Evolutionary conservation across 306 rosid genomes (phyloP).

Genomic region (Phaseolus lunatus): DNA sequence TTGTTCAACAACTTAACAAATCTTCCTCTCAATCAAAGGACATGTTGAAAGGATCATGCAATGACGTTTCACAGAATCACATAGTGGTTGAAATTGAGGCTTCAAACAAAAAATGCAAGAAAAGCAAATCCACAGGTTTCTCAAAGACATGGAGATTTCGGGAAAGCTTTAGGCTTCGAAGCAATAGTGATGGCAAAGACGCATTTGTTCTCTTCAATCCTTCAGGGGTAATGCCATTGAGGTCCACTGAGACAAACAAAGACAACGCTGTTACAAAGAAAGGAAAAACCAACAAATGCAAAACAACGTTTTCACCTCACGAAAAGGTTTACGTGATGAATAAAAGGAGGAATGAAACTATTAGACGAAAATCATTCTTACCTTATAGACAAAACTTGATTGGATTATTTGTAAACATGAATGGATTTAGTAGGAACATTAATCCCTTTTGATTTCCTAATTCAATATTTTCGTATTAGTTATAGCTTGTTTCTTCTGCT

Average conservation of each 20-base stretch:
- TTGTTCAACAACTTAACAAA: conserved; percentile 32
- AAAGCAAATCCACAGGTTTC: conserved; percentile 26
- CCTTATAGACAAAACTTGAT: conserved; percentile 38
- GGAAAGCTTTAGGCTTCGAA: not conserved
- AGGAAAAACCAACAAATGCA: not conserved
- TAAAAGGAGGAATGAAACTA: conserved; percentile 54
- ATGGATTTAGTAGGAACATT: conserved; percentile 47
- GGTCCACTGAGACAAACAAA: conserved; percentile 56
- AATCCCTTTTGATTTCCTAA: not conserved
- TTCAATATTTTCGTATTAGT: not conserved
- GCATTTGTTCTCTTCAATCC: not conserved
- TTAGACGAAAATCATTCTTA: conserved; percentile 62
- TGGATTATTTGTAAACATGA: conserved; percentile 58
- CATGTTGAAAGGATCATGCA: too few relatives aligned
- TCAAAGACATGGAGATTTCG: not conserved
- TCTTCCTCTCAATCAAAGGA: too few relatives aligned
- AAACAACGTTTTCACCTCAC: conserved; percentile 53
- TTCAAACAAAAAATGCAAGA: conserved; percentile 32
- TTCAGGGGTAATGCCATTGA: not conserved
- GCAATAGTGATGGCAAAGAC: conserved; percentile 33
- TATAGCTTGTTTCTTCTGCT: too few relatives aligned
- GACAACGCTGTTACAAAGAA: not conserved
- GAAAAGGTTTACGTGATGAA: conserved; percentile 58
- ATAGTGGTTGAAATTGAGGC: not conserved
- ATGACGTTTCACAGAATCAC: not conserved